Conservation (phyloP, 2,329 filamentous ascomycete species). For the Penicillium palitans region DNA sequence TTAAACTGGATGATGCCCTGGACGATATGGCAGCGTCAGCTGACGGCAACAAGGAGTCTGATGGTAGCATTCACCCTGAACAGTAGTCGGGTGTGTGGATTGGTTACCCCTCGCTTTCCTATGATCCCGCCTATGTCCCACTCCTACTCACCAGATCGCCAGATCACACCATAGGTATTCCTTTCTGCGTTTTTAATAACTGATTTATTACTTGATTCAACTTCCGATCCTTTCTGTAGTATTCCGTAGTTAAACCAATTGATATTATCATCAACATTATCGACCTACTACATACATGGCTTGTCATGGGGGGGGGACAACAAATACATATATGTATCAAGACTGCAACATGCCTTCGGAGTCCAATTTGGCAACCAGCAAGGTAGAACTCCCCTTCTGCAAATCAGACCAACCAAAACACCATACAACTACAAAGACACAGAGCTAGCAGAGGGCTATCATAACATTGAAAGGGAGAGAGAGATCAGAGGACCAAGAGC, state of each 20-base stretch:
- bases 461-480: neutral
- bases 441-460: neutral
- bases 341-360: neutral
- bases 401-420: neutral
- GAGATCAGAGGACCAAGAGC: neutral
- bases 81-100: neutral
- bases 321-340: neutral
- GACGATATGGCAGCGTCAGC: slow-evolving; percentile 29
- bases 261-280: neutral
- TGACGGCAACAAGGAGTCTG: slow-evolving; percentile 30
- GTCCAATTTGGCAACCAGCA: too few species aligned
- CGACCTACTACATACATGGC: neutral
- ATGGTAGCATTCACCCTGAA: slow-evolving; percentile 20
- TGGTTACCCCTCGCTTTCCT: neutral
- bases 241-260: neutral
- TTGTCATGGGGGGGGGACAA: neutral
- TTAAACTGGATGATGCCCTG: slow-evolving; percentile 22
- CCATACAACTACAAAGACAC: neutral
- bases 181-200: neutral
- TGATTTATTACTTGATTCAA: neutral
- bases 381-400: neutral
- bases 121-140: neutral
- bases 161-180: neutral
- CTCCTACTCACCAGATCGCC: neutral
- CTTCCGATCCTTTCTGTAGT: neutral